These are phyloP conservation scores for Immersiella caudata DNA, from an alignment of 495 filamentous ascomycete genomes.

Conservation along the genomic window DNA sequence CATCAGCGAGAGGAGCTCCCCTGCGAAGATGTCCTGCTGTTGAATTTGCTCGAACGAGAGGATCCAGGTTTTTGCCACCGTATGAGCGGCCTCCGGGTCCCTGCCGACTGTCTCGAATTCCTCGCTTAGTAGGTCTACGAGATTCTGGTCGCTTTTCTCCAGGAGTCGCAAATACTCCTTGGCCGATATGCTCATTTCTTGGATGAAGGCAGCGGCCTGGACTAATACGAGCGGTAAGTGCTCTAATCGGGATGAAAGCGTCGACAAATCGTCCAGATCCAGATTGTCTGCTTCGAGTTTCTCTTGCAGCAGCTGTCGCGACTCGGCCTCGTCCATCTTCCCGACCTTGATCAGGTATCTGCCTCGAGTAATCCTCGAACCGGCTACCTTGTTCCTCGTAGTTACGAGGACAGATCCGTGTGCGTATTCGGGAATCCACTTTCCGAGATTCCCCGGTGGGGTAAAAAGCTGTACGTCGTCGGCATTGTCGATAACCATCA, in stretches of 20 bases:
- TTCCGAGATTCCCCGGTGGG: constrained; percentile 21
- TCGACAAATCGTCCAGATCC: constrained; percentile 7
- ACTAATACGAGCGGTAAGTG: constrained; percentile 51
- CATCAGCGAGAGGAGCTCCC: constrained; percentile 48
- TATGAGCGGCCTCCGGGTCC: constrained; percentile 32
- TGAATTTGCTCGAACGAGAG: constrained; percentile 45
- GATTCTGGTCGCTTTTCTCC: constrained; percentile 26
- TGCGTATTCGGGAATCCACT: constrained; percentile 40
- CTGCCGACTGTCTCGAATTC: no score
- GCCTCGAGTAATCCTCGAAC: constrained; percentile 28
- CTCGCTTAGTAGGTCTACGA: constrained; percentile 30
- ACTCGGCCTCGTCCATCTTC: no score
- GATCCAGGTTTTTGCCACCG: constrained; percentile 39
- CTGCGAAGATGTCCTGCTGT: constrained; percentile 36
- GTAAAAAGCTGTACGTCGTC: no score
- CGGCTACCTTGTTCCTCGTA: constrained; percentile 41
- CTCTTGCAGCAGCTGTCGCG: constrained; percentile 23
- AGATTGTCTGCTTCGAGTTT: constrained; percentile 15
- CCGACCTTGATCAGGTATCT: constrained; percentile 21
- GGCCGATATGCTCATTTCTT: constrained; percentile 39
- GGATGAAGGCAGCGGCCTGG: no score
- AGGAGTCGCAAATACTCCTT: constrained; percentile 41
- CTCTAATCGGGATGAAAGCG: constrained; percentile 44
- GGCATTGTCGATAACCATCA: constrained; percentile 56
- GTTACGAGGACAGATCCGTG: constrained; percentile 46